Evolutionary conservation across 768 basidiomycete species (phyloP).

Genomic region (Galerina marginata): DNA sequence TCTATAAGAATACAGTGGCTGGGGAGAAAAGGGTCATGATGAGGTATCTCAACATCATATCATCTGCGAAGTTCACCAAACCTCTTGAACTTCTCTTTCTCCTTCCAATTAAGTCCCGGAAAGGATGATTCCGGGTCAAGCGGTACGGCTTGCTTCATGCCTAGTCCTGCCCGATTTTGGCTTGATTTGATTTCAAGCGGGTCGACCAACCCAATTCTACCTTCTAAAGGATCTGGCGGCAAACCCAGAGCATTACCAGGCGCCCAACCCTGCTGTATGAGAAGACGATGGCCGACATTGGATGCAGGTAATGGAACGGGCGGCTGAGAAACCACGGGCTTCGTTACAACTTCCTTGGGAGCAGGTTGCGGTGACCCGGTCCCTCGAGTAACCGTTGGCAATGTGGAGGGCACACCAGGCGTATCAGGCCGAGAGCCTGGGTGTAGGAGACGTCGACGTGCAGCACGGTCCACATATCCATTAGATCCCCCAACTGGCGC

Average conservation of each 20-base stretch:
- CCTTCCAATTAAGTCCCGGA: slow-evolving; percentile 19
- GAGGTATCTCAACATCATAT: not conserved
- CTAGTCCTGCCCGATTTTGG: slow-evolving; percentile 59
- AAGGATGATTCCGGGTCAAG: not conserved
- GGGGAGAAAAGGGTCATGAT: too few species aligned
- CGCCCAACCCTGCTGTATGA: slow-evolving; percentile 79
- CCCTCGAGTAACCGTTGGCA: slow-evolving; percentile 15
- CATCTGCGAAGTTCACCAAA: slow-evolving; percentile 13
- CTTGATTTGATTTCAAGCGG: slow-evolving; percentile 57
- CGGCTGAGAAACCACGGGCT: slow-evolving; percentile 40
- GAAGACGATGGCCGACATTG: slow-evolving; percentile 72
- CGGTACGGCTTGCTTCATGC: slow-evolving; percentile 37
- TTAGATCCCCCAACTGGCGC: slow-evolving; percentile 15
- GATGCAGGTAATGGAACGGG: slow-evolving; percentile 54
- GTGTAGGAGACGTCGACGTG: slow-evolving; percentile 66
- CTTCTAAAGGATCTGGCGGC: slow-evolving; percentile 31
- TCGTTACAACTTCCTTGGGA: not conserved
- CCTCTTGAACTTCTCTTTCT: slow-evolving; percentile 26
- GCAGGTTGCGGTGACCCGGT: not conserved
- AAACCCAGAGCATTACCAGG: slow-evolving; percentile 65
- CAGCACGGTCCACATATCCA: slow-evolving; percentile 71
- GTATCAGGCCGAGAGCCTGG: slow-evolving; percentile 56
- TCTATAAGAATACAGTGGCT: too few species aligned
- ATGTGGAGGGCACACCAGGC: slow-evolving; percentile 48
- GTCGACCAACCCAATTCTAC: slow-evolving; percentile 51